Base-by-base conservation (phyloP, 2,329 filamentous ascomycete genomes). In the Fusarium coicis region DNA sequence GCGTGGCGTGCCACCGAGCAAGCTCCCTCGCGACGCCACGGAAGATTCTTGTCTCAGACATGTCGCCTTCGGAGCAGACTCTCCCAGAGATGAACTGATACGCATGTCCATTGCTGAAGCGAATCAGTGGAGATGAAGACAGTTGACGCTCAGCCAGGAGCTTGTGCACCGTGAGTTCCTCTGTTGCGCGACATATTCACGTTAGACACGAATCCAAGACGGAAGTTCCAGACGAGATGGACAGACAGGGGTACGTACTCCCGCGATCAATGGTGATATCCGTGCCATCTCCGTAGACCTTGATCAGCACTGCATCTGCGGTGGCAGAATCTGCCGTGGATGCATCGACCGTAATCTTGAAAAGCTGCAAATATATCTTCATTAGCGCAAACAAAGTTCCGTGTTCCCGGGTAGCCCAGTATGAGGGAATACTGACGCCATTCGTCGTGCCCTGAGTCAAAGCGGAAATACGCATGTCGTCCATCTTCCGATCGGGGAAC, bases 251-350 rank as follows among this genome's bases (percentile, higher is more conserved):
- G 15, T 21, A 74, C 74, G 14, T 60, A 76, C 74, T 76, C 21
- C 70, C 53, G 4, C 74, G 68, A 47, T 76, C 74, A 39, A 76
- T 76, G 5, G 71, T 76, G 19, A 76, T 68, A 18, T 76, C 61
- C 1, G 74, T 76, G 23, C 74, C 74, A 39, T 76, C 74, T 23
- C 74, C 74, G 30, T 76, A 76, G 49, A 76, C 65, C 36, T 76
- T 76, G 60, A 76, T 46, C 15, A 76, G 44, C 19, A 70, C 73
- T 4, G 61, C 63, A 30, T 58, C 52, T 43, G 42, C 26, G 2
- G 47, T 53, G 37, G 37, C 2, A 39, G 37, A 39, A 32, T 57
- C 57, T 43, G 42, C 26, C 3, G 46, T 63, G 40, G 34, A n/a
- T 26, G 50, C 32, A 19, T 40, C 57, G 26, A n/a, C 54, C 26